Percentiles rank a stretch among this genome's conserved stretches.
phyloP scores from a whole-genome alignment of 2,329 filamentous ascomycete genomes.

The Stromatinia cepivora region DNA sequence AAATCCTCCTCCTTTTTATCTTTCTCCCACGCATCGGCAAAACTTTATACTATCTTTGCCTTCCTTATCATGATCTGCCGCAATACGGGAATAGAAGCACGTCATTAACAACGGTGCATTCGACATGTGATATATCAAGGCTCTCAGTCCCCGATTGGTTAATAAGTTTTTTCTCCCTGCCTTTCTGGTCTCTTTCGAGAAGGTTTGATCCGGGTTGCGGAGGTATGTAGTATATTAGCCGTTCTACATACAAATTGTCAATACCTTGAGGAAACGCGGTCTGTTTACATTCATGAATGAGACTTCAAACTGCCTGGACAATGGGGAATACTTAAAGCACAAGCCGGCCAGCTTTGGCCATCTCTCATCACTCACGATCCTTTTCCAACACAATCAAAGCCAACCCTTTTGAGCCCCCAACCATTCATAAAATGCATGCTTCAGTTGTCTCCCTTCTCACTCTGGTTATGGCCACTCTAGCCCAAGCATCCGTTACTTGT shows the following conservation, averaged over 20 bases:
- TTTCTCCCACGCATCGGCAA: background rate
- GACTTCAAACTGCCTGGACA: background rate
- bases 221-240: background rate
- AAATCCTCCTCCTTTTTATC: background rate
- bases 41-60: background rate
- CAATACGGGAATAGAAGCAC: constrained; percentile 5
- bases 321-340: background rate
- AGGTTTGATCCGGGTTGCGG: no score
- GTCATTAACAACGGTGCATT: background rate
- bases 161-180: background rate
- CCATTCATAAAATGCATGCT: background rate
- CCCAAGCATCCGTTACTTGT: constrained; percentile 42
- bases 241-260: background rate
- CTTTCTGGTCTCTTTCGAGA: background rate
- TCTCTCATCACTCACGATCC: background rate
- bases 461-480: background rate
- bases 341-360: background rate
- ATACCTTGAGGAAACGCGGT: no score
- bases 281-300: background rate
- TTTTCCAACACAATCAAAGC: background rate
- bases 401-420: background rate
- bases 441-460: background rate
- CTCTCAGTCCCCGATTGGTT: background rate
- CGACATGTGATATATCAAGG: background rate
- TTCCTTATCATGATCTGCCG: background rate